Percentiles rank a stretch among this genome's conserved stretches.
Conservation (phyloP, 176 grass and related monocot genomes). For the Pharus latifolius region DNA sequence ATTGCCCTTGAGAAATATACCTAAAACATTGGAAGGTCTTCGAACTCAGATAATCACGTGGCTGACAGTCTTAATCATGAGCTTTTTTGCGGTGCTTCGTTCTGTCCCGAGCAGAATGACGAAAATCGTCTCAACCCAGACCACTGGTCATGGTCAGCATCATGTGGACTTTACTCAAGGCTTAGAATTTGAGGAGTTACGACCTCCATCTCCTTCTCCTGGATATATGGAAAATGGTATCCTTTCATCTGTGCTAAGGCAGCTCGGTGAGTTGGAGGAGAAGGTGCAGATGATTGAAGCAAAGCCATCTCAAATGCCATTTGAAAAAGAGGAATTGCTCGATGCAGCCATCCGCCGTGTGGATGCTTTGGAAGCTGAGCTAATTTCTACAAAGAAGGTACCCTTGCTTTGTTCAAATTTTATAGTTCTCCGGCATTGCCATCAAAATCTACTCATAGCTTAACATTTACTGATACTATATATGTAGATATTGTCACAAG, state of each 20-base stretch:
- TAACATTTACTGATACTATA: background rate
- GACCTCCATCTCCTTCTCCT: slow-evolving; percentile 38
- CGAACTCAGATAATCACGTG: slow-evolving; percentile 35
- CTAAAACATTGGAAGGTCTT: background rate
- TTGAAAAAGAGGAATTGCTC: slow-evolving; percentile 75
- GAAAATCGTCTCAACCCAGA: slow-evolving; percentile 39
- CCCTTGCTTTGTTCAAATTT: background rate
- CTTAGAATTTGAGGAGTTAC: slow-evolving; percentile 19
- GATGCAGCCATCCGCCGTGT: slow-evolving; percentile 47
- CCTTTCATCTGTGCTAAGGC: slow-evolving; percentile 31
- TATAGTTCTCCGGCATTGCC: background rate
- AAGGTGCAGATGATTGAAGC: slow-evolving; percentile 53
- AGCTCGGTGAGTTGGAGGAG: slow-evolving; percentile 64
- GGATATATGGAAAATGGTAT: slow-evolving; percentile 20
- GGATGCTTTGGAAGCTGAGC: slow-evolving; percentile 86
- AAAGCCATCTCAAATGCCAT: slow-evolving; percentile 70
- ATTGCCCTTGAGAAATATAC: slow-evolving; percentile 23
- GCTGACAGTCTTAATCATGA: slow-evolving; percentile 44
- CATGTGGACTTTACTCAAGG: slow-evolving; percentile 3
- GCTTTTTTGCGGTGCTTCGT: slow-evolving; percentile 42
- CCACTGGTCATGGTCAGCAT: slow-evolving; percentile 13
- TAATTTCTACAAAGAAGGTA: slow-evolving; percentile 94
- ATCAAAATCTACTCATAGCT: background rate
- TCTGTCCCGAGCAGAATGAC: slow-evolving; percentile 34
- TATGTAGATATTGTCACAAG: background rate